Base-by-base conservation (phyloP, 1,139 yeast genomes). In the Pichia sp. region DNA sequence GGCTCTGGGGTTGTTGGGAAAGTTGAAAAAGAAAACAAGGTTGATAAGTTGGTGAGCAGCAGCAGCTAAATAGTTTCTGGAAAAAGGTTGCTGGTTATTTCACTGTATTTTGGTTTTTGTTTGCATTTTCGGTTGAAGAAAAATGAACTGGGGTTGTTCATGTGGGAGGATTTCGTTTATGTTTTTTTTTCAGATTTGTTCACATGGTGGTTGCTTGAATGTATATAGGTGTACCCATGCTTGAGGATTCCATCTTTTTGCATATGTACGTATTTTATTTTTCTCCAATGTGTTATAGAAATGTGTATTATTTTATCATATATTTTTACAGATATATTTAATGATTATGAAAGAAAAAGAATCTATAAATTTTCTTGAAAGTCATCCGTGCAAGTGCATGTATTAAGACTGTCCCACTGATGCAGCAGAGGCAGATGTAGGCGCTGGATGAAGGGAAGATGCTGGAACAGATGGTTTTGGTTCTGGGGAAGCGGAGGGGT, bases 11-110 rank as follows among this genome's bases (percentile, higher is more conserved):
- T n/a, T 26, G 26, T n/a, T 36, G 55, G 37, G 19, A 50, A 31
- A 41, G 44, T 42, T 26, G 52, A 49, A 34, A 51, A 51, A 36
- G 56, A 53, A 30, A 47, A 52, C 7, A 47, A 44, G 28, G 42
- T 41, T 41, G 45, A 44, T 5, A 42, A 47, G 37, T 13, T 41
- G 45, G 49, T 50, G 18, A 49, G 49, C 23, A 44, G 26, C 36
- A 25, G 16, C 6, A 22, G 43, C 22, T 28, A 22, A 3, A 28
- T 9, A 16, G 7, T 25, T 13, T 46, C 23, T 22, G 18, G 8
- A 25, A 25, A 25, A 9, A 25, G 9, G 28, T 9, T 25, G 9
- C 28, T 25, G 28, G 8, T 6, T 6, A 6, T 9, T 25, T 9
- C 6, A 25, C 3, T 22, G 25, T 19, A 13, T 23, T 4, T 10